Evolutionary conservation across 1,284 basidiomycete genomes (phyloP).

Genomic region (Gymnopus androsaceus): DNA sequence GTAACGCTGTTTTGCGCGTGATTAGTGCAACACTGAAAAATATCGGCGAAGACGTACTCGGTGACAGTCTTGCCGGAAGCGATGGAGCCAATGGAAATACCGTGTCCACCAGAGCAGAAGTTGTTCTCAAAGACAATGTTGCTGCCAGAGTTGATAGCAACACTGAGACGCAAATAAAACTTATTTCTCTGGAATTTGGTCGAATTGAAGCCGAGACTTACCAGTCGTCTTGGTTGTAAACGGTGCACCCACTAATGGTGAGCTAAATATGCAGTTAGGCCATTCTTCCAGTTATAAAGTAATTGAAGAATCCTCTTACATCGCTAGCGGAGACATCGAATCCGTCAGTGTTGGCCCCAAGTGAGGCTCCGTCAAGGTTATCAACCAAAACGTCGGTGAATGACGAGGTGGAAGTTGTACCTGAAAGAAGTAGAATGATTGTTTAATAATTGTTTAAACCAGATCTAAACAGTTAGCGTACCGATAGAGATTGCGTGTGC

Average conservation of each 20-base stretch:
- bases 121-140: constrained; percentile 51
- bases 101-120: constrained; percentile 51
- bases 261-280: background rate
- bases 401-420: background rate
- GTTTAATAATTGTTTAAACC: background rate
- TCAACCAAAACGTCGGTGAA: constrained; percentile 4
- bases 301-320: background rate
- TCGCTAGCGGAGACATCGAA: constrained; percentile 11
- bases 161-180: background rate
- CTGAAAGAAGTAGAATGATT: background rate
- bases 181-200: too few relatives aligned
- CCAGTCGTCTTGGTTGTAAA: constrained; percentile 45
- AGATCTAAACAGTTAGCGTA: constrained; percentile 12
- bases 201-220: background rate
- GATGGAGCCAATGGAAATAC: constrained; percentile 26
- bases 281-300: too few relatives aligned
- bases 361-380: constrained; percentile 1
- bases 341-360: constrained; percentile 1
- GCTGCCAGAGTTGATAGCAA: constrained; percentile 52
- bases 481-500: constrained; percentile 32
- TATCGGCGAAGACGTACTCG: too few relatives aligned
- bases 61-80: constrained; percentile 30
- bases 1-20: too few relatives aligned
- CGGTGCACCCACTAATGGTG: constrained; percentile 19
- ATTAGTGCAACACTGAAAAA: constrained; percentile 32